Base-by-base conservation (phyloP, 2,329 filamentous ascomycete genomes). In the Helicocarpus griseus region DNA sequence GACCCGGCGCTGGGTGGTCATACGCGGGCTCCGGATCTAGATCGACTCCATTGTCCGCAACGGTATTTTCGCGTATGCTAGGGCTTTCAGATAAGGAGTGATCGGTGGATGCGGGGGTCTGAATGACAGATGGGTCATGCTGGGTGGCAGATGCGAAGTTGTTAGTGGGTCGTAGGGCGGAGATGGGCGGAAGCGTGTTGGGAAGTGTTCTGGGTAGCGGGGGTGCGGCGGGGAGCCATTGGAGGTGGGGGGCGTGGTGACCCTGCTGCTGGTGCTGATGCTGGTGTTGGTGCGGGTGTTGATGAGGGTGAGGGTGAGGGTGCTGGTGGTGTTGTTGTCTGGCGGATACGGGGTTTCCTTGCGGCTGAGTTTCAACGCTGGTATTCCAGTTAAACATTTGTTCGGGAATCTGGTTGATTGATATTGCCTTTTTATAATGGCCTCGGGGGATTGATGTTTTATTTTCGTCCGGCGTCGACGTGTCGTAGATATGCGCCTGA, bases 261-360 rank as follows among this genome's bases (percentile, higher is more conserved):
- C 55, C 56, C 22, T 54, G 54, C 11, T 47, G 51, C 3, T 46
- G 43, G 2, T 50, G 46, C 13, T 53, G 51, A 6, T 44, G 51
- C 26, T 39, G 50, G 11, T 50, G 50, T 17, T 52, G 50, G 13
- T 53, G 51, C 26, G 53, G 53, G 14, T 38, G 46, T 17, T 53
- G 46, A 29, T 53, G 50, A 11, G 50, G 53, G 11, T 40, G 41
- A 17, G 48, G 51, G 9, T 48, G 50, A 26, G 48, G 50, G 9
- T 48, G 50, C 13, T 49, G 33, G 11, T 52, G 50, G 21, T 53
- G 51, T n/a, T 53, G 49, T 67, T 65, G 17, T 65, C 65, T 63
- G 48, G 31, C 40, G 26, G 52, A 49, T 26, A 39, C 28, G 11
- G 52, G 46, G 38, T 53, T 55, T 53, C 57, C 58, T 59, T 55